Conservation (phyloP, 2,329 filamentous ascomycete genomes). For the Cadophora luteo-olivacea region DNA sequence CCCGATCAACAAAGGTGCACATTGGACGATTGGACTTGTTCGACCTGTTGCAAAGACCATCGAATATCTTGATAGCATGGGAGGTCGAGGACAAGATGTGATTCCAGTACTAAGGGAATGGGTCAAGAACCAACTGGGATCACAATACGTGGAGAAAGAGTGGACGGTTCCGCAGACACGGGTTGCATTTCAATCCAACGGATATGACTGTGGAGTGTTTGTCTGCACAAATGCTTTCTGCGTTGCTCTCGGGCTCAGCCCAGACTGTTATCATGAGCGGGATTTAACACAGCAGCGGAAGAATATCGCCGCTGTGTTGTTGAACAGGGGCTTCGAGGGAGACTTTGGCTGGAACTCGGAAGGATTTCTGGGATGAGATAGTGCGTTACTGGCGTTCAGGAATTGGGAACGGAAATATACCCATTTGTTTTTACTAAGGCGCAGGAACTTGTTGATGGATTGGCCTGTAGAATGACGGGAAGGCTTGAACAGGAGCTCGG, state of each 20-base stretch:
- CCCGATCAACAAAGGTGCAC: slow-evolving; percentile 67
- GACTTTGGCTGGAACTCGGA: slow-evolving; percentile 53
- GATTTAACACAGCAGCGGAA: slow-evolving; percentile 67
- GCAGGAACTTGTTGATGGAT: slow-evolving; percentile 9
- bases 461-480: not conserved
- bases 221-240: slow-evolving; percentile 76
- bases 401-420: slow-evolving; percentile 35
- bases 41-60: slow-evolving; percentile 65
- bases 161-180: slow-evolving; percentile 63
- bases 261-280: slow-evolving; percentile 52
- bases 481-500: not conserved
- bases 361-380: slow-evolving; percentile 27
- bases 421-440: slow-evolving; percentile 32
- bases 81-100: slow-evolving; percentile 45
- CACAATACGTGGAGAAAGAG: slow-evolving; percentile 60
- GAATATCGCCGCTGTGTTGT: slow-evolving; percentile 67
- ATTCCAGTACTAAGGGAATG: slow-evolving; percentile 53
- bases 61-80: slow-evolving; percentile 74
- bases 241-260: slow-evolving; percentile 49
- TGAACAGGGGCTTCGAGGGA: slow-evolving; percentile 70
- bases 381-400: slow-evolving; percentile 27
- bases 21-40: slow-evolving; percentile 78
- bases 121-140: slow-evolving; percentile 63
- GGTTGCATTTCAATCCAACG: slow-evolving; percentile 67
- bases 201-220: slow-evolving; percentile 79